Base-by-base conservation (phyloP, 1,139 yeast species). In the Fermentozyma sake region DNA sequence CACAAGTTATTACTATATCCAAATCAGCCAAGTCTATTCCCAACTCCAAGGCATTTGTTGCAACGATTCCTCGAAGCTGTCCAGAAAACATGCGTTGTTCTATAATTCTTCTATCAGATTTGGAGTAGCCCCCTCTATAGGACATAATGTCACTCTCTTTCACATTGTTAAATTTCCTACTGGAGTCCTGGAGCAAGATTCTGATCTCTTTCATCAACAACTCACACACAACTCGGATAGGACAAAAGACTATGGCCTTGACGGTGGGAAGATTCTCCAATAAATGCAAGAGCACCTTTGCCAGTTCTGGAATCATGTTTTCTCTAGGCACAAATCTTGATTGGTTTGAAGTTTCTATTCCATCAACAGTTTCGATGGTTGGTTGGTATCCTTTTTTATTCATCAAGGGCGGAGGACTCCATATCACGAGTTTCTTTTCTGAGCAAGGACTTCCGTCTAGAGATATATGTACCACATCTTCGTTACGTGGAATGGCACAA, bases 1-100 rank as follows among this genome's bases (percentile, higher is more conserved):
- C 97, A 44, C 95, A 86, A 54, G 87, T 76, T 2, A 91, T 60
- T 0, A 89, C 97, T 1, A 94, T 87, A 55, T 91, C 98, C 29
- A 91, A 61, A 14, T 82, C 84, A 24, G 97, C 94, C 38, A 91
- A 81, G 61, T 91, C 98, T 28, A 91, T 85, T 26, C 99, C 99
- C 28, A 91, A 66, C 50, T 91, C 99, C 33, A 91, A 60, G 0
- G 99, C 98, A 55, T 87, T 87, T 0, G 99, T 93, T 1, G 98
- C 94, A 3, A 91, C 76, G 16, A 93, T 83, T 0, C 96, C 97
- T 30, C 80, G 64, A 15, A 91, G 56, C 29, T 77, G 74, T 0
- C 97, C 96, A 33, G 72, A 73, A 50, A 91, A 93, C 96, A 91
- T 86, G 45, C 82, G 86, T 26, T 69, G 68, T 51, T 91, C 99